phyloP scores from a whole-genome alignment of 129 eudicot genomes.

The Glebionis coronaria region DNA sequence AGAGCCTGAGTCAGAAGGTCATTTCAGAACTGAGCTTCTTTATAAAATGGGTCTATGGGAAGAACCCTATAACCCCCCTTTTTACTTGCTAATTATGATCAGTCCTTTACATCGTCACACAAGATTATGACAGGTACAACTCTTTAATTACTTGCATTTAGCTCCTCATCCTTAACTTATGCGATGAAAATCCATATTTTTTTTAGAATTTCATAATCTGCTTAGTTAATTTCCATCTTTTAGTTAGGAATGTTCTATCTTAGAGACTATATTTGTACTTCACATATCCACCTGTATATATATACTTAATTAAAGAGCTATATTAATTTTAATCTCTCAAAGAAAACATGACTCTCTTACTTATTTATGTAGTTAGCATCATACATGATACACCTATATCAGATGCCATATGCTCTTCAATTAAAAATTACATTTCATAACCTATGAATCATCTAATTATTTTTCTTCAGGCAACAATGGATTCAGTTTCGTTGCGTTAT shows the following conservation, averaged over 20 bases:
- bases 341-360: too few relatives aligned
- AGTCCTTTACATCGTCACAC: constrained; percentile 71
- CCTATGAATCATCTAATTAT: too few relatives aligned
- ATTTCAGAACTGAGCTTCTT: constrained; percentile 56
- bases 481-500: too few relatives aligned
- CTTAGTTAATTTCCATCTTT: background rate
- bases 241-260: background rate
- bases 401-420: too few relatives aligned
- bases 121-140: constrained; percentile 74
- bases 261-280: background rate
- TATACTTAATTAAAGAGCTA: background rate
- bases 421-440: too few relatives aligned
- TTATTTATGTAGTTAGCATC: too few relatives aligned
- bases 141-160: background rate
- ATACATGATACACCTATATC: too few relatives aligned
- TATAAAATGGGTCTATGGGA: constrained; percentile 55
- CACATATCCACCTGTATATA: background rate
- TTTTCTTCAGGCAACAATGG: too few relatives aligned
- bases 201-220: background rate
- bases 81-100: constrained; percentile 84
- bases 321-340: background rate
- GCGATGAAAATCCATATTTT: background rate
- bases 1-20: constrained; percentile 41
- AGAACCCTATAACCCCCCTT: constrained; percentile 75
- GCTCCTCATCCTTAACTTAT: background rate